These are phyloP conservation scores for Helotiales sp. DNA, from an alignment of 2,329 filamentous ascomycete genomes.

Conservation along the genomic window DNA sequence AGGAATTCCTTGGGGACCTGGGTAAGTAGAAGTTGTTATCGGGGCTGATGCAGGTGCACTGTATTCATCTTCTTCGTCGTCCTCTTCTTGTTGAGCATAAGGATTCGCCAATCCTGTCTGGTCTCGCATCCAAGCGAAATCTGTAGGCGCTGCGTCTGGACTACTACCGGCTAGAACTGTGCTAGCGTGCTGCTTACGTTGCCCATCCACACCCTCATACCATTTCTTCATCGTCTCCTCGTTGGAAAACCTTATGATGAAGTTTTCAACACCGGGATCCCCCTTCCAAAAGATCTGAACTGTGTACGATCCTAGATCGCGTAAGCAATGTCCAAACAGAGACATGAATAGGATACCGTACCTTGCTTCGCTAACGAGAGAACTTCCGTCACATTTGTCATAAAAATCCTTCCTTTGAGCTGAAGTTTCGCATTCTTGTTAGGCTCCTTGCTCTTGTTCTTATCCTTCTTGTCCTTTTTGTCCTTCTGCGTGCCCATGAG, in stretches of 20 bases:
- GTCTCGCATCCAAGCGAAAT: constrained; percentile 78
- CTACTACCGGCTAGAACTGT: constrained; percentile 48
- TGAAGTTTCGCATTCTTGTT: constrained; percentile 75
- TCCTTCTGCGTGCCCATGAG: constrained; percentile 65
- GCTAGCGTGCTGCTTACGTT: constrained; percentile 64
- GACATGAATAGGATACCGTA: constrained; percentile 43
- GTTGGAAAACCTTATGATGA: constrained; percentile 88
- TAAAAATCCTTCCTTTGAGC: constrained; percentile 96
- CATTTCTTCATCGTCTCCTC: constrained; percentile 95
- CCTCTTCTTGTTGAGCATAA: constrained; percentile 66
- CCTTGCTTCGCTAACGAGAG: constrained; percentile 84
- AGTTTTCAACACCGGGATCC: constrained; percentile 92
- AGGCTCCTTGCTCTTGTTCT: constrained; percentile 72
- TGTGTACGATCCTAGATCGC: constrained; percentile 74
- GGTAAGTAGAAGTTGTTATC: constrained; percentile 38
- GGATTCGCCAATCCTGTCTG: constrained; percentile 77
- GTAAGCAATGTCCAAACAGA: neutral
- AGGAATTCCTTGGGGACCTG: constrained; percentile 51
- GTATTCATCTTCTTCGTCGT: constrained; percentile 59
- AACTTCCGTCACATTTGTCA: constrained; percentile 98
- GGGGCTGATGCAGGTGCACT: constrained; percentile 30
- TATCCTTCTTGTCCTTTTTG: constrained; percentile 71
- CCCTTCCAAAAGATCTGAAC: constrained; percentile 99
- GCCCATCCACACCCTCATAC: constrained; percentile 75
- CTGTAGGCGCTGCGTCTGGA: constrained; percentile 46